phyloP scores from a whole-genome alignment of 2,329 filamentous ascomycete species.

The Fusarium sp. region DNA sequence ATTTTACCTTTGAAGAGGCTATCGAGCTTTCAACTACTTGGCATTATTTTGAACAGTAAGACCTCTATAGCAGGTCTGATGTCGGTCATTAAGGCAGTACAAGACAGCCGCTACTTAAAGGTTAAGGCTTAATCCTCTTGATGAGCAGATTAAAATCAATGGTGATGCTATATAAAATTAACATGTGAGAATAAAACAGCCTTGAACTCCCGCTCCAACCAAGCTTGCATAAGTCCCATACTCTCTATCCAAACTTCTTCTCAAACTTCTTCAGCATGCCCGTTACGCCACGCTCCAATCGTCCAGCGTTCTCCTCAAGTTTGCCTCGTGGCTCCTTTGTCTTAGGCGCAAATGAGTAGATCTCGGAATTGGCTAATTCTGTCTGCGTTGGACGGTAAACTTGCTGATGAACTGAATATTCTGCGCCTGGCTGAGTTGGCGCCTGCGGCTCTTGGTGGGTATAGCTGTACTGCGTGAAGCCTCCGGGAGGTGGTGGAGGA shows the following conservation, averaged over 20 bases:
- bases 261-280: conserved; percentile 82
- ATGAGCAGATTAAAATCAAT: background rate
- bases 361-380: conserved; percentile 56
- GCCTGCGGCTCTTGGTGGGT: conserved; percentile 36
- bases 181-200: conserved; percentile 8
- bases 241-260: conserved; percentile 70
- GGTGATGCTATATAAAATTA: background rate
- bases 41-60: background rate
- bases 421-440: conserved; percentile 41
- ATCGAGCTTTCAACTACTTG: background rate
- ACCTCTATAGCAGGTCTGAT: background rate
- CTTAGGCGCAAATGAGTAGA: conserved; percentile 53
- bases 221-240: background rate
- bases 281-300: conserved; percentile 74
- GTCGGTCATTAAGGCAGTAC: background rate
- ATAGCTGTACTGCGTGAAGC: conserved; percentile 65
- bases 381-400: conserved; percentile 73
- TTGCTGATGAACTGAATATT: conserved; percentile 73
- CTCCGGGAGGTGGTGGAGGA: conserved; percentile 58
- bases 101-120: background rate
- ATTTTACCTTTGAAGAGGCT: background rate
- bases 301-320: conserved; percentile 71
- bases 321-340: conserved; percentile 56
- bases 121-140: background rate
- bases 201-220: conserved; percentile 24